Conservation (phyloP, 2,329 filamentous ascomycete genomes). For the Curvularia sp. region DNA sequence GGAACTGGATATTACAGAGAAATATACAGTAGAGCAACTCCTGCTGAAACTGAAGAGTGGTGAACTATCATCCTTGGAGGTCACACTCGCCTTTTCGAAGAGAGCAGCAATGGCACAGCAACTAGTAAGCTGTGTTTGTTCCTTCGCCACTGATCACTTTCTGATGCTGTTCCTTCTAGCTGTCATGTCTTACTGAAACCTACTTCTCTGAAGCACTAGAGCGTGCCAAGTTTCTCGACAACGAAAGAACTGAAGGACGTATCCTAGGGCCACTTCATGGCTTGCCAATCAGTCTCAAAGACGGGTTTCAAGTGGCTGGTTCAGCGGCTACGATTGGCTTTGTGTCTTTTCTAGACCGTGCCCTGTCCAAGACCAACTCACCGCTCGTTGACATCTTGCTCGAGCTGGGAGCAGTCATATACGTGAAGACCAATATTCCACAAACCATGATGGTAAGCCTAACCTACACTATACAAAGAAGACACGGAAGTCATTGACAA, state of each 20-base stretch:
- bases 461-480: neutral
- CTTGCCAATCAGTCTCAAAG: conserved; percentile 69
- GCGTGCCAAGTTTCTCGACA: conserved; percentile 58
- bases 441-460: conserved; percentile 67
- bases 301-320: conserved; percentile 67
- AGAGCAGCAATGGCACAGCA: conserved; percentile 60
- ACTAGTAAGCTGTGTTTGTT: conserved; percentile 46
- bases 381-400: conserved; percentile 64
- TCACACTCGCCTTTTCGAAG: conserved; percentile 60
- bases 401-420: conserved; percentile 67
- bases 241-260: conserved; percentile 53
- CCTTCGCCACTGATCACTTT: neutral
- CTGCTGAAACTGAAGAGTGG: conserved; percentile 44
- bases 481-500: neutral
- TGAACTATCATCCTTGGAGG: conserved; percentile 57
- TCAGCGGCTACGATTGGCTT: conserved; percentile 64
- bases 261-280: conserved; percentile 69
- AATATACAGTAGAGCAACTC: conserved; percentile 44
- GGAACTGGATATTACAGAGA: conserved; percentile 57
- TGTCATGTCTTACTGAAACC: conserved; percentile 64
- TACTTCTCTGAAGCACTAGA: conserved; percentile 60
- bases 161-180: conserved; percentile 44
- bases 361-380: conserved; percentile 56
- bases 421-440: conserved; percentile 72
- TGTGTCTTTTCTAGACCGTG: conserved; percentile 63